A percentile compares a stretch with the other conserved stretches of the same genome.
phyloP scores from a whole-genome alignment of 805 yeast species.

The Sungouiella thailandica region DNA sequence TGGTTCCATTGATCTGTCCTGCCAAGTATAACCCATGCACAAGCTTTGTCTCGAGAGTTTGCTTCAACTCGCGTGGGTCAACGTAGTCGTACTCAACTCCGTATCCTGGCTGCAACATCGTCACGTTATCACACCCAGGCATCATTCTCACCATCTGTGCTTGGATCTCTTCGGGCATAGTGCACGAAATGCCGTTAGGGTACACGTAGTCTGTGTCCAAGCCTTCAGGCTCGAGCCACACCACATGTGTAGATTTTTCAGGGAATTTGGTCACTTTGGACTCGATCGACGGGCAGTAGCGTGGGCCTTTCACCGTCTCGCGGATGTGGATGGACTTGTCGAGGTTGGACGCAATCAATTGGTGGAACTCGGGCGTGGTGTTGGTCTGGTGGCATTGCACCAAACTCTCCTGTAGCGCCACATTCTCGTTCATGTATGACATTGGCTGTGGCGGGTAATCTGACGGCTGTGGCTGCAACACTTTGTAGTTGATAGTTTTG shows the following conservation, averaged over 20 bases:
- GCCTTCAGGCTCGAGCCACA: constrained; percentile 98
- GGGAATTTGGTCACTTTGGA: constrained; percentile 79
- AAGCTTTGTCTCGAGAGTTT: constrained; percentile 75
- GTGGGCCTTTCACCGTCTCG: constrained; percentile 92
- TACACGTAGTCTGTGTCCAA: constrained; percentile 80
- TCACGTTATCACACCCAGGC: constrained; percentile 83
- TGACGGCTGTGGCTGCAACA: constrained; percentile 68
- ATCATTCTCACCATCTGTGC: constrained; percentile 65
- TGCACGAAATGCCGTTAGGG: constrained; percentile 94
- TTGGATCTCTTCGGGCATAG: constrained; percentile 95
- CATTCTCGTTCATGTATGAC: constrained; percentile 74
- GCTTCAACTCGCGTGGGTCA: constrained; percentile 82
- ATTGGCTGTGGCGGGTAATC: constrained; percentile 86
- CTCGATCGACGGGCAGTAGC: constrained; percentile 97
- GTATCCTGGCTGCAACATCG: constrained; percentile 92
- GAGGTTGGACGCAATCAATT: constrained; percentile 61
- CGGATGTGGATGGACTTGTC: constrained; percentile 84
- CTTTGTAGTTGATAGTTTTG: constrained; percentile 61
- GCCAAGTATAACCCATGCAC: constrained; percentile 81
- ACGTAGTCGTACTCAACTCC: constrained; percentile 99
- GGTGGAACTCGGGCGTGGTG: constrained; percentile 74
- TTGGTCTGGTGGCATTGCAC: constrained; percentile 69
- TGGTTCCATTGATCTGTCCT: constrained; percentile 97
- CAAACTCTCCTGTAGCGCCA: constrained; percentile 53
- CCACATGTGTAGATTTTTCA: constrained; percentile 68